phyloP scores from a whole-genome alignment of 805 yeast species.

The Diddensiella santjacobensis region DNA sequence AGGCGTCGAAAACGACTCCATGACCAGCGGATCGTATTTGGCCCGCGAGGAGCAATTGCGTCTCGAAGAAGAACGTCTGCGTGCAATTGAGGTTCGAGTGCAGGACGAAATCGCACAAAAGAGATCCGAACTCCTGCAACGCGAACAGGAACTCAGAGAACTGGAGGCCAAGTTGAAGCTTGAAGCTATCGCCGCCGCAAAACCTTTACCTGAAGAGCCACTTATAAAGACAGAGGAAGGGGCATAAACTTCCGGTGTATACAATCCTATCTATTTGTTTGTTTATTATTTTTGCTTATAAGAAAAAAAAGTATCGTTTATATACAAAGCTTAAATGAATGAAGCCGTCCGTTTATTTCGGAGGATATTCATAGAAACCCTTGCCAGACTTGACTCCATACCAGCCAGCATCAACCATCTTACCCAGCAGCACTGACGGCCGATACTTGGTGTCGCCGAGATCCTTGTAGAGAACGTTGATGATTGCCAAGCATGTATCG shows the following conservation, averaged over 20 bases:
- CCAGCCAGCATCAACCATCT: slow-evolving; percentile 43
- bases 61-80: slow-evolving; percentile 82
- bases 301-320: not conserved
- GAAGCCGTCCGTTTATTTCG: not conserved
- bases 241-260: not conserved
- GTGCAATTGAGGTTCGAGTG: slow-evolving; percentile 81
- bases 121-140: slow-evolving; percentile 74
- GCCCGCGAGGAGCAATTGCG: slow-evolving; percentile 87
- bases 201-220: not conserved
- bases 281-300: slow-evolving; percentile 4
- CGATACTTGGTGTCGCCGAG: slow-evolving; percentile 42
- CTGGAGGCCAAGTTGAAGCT: slow-evolving; percentile 47
- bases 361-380: slow-evolving; percentile 39
- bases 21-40: slow-evolving; percentile 42
- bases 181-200: slow-evolving; percentile 8
- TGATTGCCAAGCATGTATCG: slow-evolving; percentile 41
- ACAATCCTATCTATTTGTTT: not conserved
- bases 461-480: slow-evolving; percentile 38
- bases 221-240: not conserved
- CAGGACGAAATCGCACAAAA: slow-evolving; percentile 80
- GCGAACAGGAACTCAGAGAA: slow-evolving; percentile 81
- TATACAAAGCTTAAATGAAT: not conserved
- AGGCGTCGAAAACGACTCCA: slow-evolving; percentile 17
- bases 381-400: slow-evolving; percentile 39
- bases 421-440: slow-evolving; percentile 36